Base-by-base conservation (phyloP, 2,329 filamentous ascomycete species). In the Fusarium marasasianum region DNA sequence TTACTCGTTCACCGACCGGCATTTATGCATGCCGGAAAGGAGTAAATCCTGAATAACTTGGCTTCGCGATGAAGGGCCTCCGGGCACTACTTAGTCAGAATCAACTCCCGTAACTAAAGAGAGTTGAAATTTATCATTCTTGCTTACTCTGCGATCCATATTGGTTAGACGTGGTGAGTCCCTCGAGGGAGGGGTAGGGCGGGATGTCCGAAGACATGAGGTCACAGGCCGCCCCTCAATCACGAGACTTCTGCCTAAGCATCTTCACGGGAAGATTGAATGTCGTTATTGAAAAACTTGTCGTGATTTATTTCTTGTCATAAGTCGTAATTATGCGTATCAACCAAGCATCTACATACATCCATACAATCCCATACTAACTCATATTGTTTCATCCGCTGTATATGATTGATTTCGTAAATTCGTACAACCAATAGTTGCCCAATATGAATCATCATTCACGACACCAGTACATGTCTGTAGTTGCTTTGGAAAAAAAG, bases 331-430 rank as follows among this genome's bases (percentile, higher is more conserved):
- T 60, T 68, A 63, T 68, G 63, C 54, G 35, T 72, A 74, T 51
- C 67, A 60, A 59, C 44, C 58, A 69, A 71, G 35, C 62, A 74
- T 73, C 71, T 73, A 73, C 66, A 73, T 68, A 74, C 71, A 60
- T 74, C 20, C 70, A 58, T 73, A 59, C 71, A 53, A 59, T 67
- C 26, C 45, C 31, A 43, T 67, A 44, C 50, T 26, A 44, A 57
- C 45, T 54, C 41, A 22, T 38, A 48, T 60, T 50, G 54, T 61
- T 63, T 62, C 66, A 67, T 56, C 71, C 71, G 58, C 54, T 73
- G 59, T 72, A 55, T 73, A 54, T 74, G 71, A 74, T 64, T 64
- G 67, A 73, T 74, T 73, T 73, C 71, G 43, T 74, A 68, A 73
- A 58, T 72, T 74, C 71, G 54, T 73, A 58, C 71, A 74, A 58